Percentiles rank a stretch among this genome's conserved stretches.
phyloP scores from a whole-genome alignment of 768 basidiomycete genomes.

The Macrolepiota albuminosa region DNA sequence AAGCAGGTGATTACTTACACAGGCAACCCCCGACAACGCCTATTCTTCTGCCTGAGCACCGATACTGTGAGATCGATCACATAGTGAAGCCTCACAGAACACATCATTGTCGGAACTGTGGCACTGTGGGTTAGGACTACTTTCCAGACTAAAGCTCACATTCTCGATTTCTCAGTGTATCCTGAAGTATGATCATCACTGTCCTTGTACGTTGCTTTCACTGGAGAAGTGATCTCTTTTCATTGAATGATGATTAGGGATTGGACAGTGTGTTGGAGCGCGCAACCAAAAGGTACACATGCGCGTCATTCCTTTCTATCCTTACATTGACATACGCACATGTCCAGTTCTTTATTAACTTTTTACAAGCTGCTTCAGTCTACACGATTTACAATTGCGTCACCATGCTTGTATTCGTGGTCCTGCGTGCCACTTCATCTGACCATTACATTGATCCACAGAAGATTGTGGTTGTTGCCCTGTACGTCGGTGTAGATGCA shows the following conservation, averaged over 20 bases:
- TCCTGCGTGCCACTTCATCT: conserved; percentile 23
- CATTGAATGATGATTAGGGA: conserved; percentile 45
- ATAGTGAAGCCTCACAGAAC: conserved; percentile 70
- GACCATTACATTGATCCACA: conserved; percentile 51
- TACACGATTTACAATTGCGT: conserved; percentile 61
- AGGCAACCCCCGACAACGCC: conserved; percentile 33
- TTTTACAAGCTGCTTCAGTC: conserved; percentile 56
- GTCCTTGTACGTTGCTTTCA: conserved; percentile 65
- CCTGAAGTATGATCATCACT: conserved; percentile 84
- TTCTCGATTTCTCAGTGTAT: conserved; percentile 52
- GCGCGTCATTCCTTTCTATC: neutral
- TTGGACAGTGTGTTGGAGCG: conserved; percentile 93
- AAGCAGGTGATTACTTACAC: conserved; percentile 17
- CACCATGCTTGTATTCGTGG: conserved; percentile 52
- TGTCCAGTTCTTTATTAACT: conserved; percentile 77
- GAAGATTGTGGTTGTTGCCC: conserved; percentile 62
- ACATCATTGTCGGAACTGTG: conserved; percentile 81
- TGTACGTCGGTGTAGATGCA: conserved; percentile 44
- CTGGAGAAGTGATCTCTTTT: neutral
- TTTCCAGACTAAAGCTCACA: neutral
- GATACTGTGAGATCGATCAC: conserved; percentile 61
- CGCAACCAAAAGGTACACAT: conserved; percentile 74
- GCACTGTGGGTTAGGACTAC: conserved; percentile 52
- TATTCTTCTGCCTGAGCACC: conserved; percentile 53
- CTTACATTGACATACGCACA: neutral